A percentile compares a stretch with the other conserved stretches of the same genome.
phyloP scores from a whole-genome alignment of 345 rosid species.

The Hibiscus tridactylites region DNA sequence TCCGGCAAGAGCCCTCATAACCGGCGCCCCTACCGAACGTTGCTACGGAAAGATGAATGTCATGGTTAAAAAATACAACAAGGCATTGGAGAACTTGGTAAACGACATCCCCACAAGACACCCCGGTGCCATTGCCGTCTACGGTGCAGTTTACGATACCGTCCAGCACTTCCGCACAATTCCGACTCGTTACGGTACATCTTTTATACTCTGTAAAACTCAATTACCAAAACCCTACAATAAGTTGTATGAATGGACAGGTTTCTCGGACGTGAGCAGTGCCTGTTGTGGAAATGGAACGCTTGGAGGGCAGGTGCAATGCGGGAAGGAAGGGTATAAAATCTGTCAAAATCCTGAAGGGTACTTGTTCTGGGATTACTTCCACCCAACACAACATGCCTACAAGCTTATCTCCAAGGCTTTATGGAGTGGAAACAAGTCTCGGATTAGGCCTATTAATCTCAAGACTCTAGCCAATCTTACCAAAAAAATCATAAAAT shows the following conservation, averaged over 20 bases:
- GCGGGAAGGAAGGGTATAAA: constrained; percentile 53
- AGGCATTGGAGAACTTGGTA: constrained; percentile 37
- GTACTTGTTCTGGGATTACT: constrained; percentile 58
- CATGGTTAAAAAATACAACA: constrained; percentile 47
- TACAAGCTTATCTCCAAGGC: constrained; percentile 47
- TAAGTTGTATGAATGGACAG: constrained; percentile 11
- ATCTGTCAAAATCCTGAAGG: constrained; percentile 31
- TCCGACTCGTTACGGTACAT: constrained; percentile 47
- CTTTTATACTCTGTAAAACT: too few species aligned
- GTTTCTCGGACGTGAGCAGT: constrained; percentile 31
- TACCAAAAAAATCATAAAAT: not conserved
- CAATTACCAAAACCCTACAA: too few species aligned
- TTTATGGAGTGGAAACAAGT: constrained; percentile 36
- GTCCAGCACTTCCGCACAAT: constrained; percentile 34
- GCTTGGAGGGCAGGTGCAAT: constrained; percentile 37
- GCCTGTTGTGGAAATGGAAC: constrained; percentile 57
- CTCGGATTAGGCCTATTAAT: constrained; percentile 39
- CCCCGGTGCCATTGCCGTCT: constrained; percentile 38
- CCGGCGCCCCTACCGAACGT: constrained; percentile 29
- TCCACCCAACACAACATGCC: constrained; percentile 51
- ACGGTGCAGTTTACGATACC: constrained; percentile 38
- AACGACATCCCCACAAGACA: constrained; percentile 24
- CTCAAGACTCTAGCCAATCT: constrained; percentile 33
- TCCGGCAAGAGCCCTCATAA: constrained; percentile 52
- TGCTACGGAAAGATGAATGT: constrained; percentile 48